Evolutionary conservation across 1,284 basidiomycete species (phyloP).

Genomic region (Rhodotorula sp.): DNA sequence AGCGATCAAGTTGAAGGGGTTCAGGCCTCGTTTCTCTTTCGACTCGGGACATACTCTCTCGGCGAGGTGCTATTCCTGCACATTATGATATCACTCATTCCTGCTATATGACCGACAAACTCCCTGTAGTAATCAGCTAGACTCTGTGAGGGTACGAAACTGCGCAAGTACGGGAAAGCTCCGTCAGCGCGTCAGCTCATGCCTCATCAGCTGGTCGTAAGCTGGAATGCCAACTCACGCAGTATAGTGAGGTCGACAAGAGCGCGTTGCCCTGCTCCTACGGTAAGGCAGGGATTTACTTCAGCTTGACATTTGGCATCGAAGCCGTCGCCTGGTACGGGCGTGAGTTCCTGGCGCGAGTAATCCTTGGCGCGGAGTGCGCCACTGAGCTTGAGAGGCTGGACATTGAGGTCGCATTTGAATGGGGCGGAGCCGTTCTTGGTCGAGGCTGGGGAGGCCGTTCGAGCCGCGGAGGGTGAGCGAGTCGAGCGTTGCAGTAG

Average conservation of each 20-base stretch:
- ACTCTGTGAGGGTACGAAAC: constrained; percentile 66
- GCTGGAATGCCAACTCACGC: constrained; percentile 27
- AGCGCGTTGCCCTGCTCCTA: constrained; percentile 25
- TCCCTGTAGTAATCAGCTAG: too few species aligned
- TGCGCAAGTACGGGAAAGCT: constrained; percentile 17
- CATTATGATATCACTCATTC: too few species aligned
- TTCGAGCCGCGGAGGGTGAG: constrained; percentile 11
- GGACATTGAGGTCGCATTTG: constrained; percentile 3
- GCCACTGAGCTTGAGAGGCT: constrained; percentile 17
- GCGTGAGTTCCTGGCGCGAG: constrained; percentile 13
- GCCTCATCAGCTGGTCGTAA: too few species aligned
- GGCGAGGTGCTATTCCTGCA: too few species aligned
- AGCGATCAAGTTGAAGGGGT: too few species aligned
- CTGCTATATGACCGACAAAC: too few species aligned
- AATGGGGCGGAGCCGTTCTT: constrained; percentile 2
- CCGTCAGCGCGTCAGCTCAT: background rate
- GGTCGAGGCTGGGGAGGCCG: background rate
- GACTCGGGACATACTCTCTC: too few species aligned
- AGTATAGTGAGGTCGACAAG: constrained; percentile 30
- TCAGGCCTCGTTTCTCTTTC: too few species aligned
- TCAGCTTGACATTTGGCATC: constrained; percentile 16
- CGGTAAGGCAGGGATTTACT: constrained; percentile 22
- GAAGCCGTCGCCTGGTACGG: constrained; percentile 29
- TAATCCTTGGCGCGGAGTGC: constrained; percentile 1
- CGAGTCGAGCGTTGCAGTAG: background rate